Evolutionary conservation across 2,329 filamentous ascomycete genomes (phyloP).

Genomic region (Sclerotinia trifoliorum): DNA sequence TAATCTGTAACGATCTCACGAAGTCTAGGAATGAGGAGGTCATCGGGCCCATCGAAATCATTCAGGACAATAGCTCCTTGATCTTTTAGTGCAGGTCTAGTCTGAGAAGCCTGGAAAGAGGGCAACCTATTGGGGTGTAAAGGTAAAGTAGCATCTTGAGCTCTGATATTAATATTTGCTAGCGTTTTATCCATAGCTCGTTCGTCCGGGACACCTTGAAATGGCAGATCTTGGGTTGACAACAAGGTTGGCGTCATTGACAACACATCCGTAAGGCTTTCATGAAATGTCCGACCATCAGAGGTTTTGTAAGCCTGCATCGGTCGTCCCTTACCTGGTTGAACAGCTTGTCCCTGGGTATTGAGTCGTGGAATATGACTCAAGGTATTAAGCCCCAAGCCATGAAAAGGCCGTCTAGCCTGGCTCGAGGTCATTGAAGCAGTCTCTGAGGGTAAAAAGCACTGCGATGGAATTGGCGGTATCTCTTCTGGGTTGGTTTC

Average conservation of each 20-base stretch:
- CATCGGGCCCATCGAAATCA: slow-evolving; percentile 19
- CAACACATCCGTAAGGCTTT: slow-evolving; percentile 37
- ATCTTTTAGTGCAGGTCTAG: not conserved
- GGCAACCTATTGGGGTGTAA: slow-evolving; percentile 15
- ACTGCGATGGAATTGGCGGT: slow-evolving; percentile 41
- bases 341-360: slow-evolving; percentile 15
- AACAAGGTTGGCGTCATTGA: slow-evolving; percentile 31
- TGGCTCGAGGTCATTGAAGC: slow-evolving; percentile 35
- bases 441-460: slow-evolving; percentile 40
- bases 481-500: slow-evolving; percentile 32
- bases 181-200: slow-evolving; percentile 19
- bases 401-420: slow-evolving; percentile 35
- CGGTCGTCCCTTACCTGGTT: slow-evolving; percentile 21
- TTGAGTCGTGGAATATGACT: slow-evolving; percentile 32
- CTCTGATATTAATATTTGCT: slow-evolving; percentile 25
- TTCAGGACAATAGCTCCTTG: not conserved
- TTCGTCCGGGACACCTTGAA: slow-evolving; percentile 20
- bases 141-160: slow-evolving; percentile 18
- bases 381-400: slow-evolving; percentile 34
- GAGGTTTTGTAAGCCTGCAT: slow-evolving; percentile 36
- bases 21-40: slow-evolving; percentile 31
- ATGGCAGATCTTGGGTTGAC: slow-evolving; percentile 29
- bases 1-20: slow-evolving; percentile 32
- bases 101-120: not conserved
- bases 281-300: slow-evolving; percentile 32